Base-by-base conservation (phyloP, 148 eudicot genomes). In the Chenopodium quinoa region DNA sequence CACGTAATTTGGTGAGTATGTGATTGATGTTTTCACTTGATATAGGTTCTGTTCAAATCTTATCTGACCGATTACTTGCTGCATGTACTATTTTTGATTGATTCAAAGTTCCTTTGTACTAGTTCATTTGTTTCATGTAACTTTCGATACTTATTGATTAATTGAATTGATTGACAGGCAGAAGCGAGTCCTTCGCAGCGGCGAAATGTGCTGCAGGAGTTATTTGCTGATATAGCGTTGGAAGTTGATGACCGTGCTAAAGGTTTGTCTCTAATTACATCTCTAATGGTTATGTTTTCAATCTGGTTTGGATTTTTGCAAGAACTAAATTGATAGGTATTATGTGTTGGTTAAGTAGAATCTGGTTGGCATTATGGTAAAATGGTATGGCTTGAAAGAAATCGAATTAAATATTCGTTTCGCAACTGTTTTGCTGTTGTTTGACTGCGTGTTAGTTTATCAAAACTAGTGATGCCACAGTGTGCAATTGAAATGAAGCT, bases 241-340 rank as follows among this genome's bases (percentile, higher is more conserved):
- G 98, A 92, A 84, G 92, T 95, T 66, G 99, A 95, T 89, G 97
- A 95, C 75, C 93, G 99, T 56, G 97, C 98, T 19, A 88, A 83
- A 95, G 99, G 98, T 93, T 7, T 69, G 29, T 65, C 31, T 44
- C 47, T 75, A 27, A 46, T 20, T 72, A 66, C 25, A 23, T 47
- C 13, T 22, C 46, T 16, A 16, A 4, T 75, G 1, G 4, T 19
- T 23, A 11, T 37, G 23, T 72, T 37, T 4, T 27, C 20, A 20
- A 20, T 63, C 12, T 80, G 25, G 27, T 40, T 46, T 17, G 6
- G 14, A n/a, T 1, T 2, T 71, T 79, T 32, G 67, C 48, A 62
- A 77, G 34, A 20, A 17, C 32, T 16, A 1, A 29, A 23, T 37
- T 50, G 75, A 66, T 22, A 48, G 4, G 62, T 56, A 56, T 56